These are phyloP conservation scores for Epichloe gansuensis DNA, from an alignment of 2,329 filamentous ascomycete species.

Conservation along the genomic window DNA sequence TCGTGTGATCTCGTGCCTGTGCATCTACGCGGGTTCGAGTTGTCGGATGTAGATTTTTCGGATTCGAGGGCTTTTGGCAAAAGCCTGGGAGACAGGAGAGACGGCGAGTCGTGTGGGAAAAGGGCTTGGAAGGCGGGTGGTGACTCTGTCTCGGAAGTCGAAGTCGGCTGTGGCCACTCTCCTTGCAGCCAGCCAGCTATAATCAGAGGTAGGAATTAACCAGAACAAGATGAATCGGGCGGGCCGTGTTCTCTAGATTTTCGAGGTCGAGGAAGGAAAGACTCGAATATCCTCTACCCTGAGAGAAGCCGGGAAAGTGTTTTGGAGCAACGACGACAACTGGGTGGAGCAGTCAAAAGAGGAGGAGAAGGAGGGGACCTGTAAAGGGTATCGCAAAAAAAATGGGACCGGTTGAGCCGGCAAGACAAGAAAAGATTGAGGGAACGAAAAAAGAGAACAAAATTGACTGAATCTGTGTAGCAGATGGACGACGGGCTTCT, in stretches of 20 bases:
- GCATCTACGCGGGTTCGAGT: conserved; percentile 2
- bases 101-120: background rate
- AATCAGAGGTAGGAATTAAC: background rate
- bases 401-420: background rate
- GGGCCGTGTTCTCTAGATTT: background rate
- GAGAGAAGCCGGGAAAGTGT: background rate
- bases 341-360: background rate
- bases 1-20: background rate
- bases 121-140: background rate
- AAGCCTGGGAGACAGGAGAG: background rate
- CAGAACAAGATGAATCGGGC: background rate
- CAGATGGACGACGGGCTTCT: background rate
- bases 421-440: background rate
- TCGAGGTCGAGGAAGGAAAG: conserved; percentile 1
- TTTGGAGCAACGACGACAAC: conserved; percentile 2
- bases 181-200: background rate
- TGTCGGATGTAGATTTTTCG: background rate
- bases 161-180: background rate
- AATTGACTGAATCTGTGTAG: background rate
- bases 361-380: background rate
- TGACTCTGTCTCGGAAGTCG: conserved; percentile 1
- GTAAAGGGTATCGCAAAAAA: conserved; percentile 4
- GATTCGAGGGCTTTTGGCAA: background rate
- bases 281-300: background rate
- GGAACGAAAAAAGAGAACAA: background rate